Conservation (phyloP, 352 stramenopile species). For the Phytophthora aleatoria region DNA sequence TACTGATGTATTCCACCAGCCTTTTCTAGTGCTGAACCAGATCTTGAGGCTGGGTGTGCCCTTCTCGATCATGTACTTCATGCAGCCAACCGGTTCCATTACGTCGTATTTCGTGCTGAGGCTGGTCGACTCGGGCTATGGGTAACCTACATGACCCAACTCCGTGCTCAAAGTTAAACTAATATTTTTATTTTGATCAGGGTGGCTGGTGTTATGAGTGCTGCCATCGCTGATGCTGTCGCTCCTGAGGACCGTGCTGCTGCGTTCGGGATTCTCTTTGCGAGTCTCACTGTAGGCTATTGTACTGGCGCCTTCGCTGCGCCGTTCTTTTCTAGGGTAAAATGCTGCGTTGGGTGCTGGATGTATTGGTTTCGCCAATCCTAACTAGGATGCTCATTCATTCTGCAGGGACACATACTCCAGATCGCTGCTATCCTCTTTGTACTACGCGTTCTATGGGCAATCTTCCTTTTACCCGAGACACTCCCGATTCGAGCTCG, state of each 20-base stretch:
- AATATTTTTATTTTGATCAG: constrained; percentile 23
- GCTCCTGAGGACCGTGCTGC: constrained; percentile 52
- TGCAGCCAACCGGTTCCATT: constrained; percentile 57
- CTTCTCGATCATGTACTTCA: constrained; percentile 78
- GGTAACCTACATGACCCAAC: constrained; percentile 33
- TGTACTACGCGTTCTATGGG: constrained; percentile 57
- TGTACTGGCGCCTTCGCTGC: constrained; percentile 56
- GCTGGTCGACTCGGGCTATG: constrained; percentile 61
- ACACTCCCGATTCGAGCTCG: constrained; percentile 52
- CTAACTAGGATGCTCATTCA: no score
- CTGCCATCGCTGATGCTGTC: constrained; percentile 65
- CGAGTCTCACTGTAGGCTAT: constrained; percentile 58
- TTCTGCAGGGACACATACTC: constrained; percentile 52
- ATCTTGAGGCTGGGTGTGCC: constrained; percentile 57
- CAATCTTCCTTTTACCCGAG: constrained; percentile 59
- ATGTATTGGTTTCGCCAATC: background rate
- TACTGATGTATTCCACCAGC: constrained; percentile 24
- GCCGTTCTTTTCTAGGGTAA: constrained; percentile 50
- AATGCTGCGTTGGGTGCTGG: background rate
- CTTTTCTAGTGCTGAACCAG: constrained; percentile 72
- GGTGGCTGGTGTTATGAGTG: constrained; percentile 58
- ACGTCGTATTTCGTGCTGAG: constrained; percentile 62
- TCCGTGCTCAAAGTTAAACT: background rate
- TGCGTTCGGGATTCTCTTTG: constrained; percentile 66
- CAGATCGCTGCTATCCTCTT: constrained; percentile 52